A percentile compares a stretch with the other conserved stretches of the same genome.
These are phyloP conservation scores for Grosmannia penicillata DNA, from an alignment of 2,329 filamentous ascomycete genomes.

Conservation along the genomic window DNA sequence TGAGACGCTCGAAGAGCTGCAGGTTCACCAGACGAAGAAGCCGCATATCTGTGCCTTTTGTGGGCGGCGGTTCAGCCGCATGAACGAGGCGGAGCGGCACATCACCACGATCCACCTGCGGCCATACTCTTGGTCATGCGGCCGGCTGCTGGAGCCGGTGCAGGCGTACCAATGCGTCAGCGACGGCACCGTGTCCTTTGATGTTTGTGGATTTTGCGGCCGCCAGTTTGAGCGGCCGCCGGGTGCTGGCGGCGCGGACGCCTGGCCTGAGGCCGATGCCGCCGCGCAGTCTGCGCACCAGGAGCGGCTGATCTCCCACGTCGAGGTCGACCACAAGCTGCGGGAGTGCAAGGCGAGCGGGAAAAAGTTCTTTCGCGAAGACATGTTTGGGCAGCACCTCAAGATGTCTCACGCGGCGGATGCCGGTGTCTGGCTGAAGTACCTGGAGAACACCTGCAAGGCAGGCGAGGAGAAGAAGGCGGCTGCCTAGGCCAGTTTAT, in stretches of 20 bases:
- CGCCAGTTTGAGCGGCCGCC: slow-evolving; percentile 5
- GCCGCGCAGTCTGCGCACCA: background rate
- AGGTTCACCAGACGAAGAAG: slow-evolving; percentile 10
- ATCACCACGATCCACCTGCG: slow-evolving; percentile 11
- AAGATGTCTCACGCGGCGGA: slow-evolving; percentile 11
- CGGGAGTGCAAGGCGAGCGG: slow-evolving; percentile 9
- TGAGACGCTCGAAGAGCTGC: slow-evolving; percentile 8
- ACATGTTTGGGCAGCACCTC: slow-evolving; percentile 12
- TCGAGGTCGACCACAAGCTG: slow-evolving; percentile 10
- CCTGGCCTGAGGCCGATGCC: background rate
- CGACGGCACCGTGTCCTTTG: slow-evolving; percentile 4
- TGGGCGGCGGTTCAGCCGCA: slow-evolving; percentile 10
- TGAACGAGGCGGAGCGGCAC: slow-evolving; percentile 12
- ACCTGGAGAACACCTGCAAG: slow-evolving; percentile 11
- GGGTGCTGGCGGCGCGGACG: background rate
- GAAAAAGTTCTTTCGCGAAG: slow-evolving; percentile 11
- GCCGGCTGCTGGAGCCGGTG: slow-evolving; percentile 6
- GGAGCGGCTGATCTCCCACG: slow-evolving; percentile 1
- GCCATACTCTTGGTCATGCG: slow-evolving; percentile 11
- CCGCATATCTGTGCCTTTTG: slow-evolving; percentile 12
- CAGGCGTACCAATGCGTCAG: slow-evolving; percentile 8
- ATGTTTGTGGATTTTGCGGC: slow-evolving; percentile 11
- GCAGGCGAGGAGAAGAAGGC: slow-evolving; percentile 6
- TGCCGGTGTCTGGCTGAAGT: slow-evolving; percentile 11
- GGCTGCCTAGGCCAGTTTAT: background rate